These are phyloP conservation scores for Vaccinium corymbosum DNA, from an alignment of 148 eudicot genomes.

Conservation along the genomic window DNA sequence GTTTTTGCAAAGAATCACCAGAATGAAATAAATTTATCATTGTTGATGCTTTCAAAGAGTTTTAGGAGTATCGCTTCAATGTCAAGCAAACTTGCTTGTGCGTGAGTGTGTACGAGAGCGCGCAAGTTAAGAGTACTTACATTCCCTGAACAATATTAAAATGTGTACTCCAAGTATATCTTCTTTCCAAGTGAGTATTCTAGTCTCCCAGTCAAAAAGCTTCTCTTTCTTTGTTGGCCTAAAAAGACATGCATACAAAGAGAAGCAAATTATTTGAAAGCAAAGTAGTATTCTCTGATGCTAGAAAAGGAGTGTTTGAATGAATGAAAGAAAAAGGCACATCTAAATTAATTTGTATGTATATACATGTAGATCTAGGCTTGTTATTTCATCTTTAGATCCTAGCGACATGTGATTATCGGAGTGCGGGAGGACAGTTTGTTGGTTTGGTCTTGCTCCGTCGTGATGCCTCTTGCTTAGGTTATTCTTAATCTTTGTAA, in stretches of 20 bases:
- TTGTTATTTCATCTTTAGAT: too few species aligned
- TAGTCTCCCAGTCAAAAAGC: slow-evolving; percentile 72
- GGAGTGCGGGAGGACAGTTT: too few species aligned
- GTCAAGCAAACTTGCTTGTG: too few species aligned
- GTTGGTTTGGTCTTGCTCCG: too few species aligned
- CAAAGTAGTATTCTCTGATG: slow-evolving; percentile 36
- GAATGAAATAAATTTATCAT: too few species aligned
- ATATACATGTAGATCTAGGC: background rate
- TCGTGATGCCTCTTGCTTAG: too few species aligned
- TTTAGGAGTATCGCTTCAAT: too few species aligned
- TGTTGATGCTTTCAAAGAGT: too few species aligned
- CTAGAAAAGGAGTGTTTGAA: slow-evolving; percentile 57
- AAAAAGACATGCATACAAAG: slow-evolving; percentile 78
- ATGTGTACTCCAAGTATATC: slow-evolving; percentile 3
- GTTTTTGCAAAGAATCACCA: too few species aligned
- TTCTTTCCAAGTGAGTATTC: slow-evolving; percentile 13
- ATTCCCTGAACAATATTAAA: background rate
- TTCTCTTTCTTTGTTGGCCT: slow-evolving; percentile 61
- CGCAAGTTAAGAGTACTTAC: background rate
- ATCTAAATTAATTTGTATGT: background rate
- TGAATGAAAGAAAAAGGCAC: slow-evolving; percentile 39
- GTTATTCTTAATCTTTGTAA: too few species aligned
- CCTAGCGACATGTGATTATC: too few species aligned
- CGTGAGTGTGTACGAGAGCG: background rate
- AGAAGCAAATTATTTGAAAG: slow-evolving; percentile 64